Percentiles rank a stretch among this genome's conserved stretches.
phyloP scores from a whole-genome alignment of 768 basidiomycete species.

The Gloeopeniophorella convolvens region DNA sequence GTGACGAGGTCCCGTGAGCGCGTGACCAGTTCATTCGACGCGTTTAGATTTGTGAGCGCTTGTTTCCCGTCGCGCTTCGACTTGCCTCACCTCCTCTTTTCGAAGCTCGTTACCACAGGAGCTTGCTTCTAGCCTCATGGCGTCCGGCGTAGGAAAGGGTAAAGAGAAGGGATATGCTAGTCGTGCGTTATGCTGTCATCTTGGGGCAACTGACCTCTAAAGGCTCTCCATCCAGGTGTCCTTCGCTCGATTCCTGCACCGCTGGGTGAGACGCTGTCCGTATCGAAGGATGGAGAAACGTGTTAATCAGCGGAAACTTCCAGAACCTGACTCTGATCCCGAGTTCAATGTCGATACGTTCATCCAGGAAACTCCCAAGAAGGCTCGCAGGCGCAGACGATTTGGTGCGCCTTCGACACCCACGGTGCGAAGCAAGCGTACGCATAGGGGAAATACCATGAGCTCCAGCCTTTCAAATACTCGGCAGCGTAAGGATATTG shows the following conservation, averaged over 20 bases:
- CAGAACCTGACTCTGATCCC: conserved; percentile 43
- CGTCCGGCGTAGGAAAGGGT: background rate
- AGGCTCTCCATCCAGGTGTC: background rate
- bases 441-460: background rate
- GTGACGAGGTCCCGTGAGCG: too few relatives aligned
- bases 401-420: background rate
- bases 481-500: conserved; percentile 24
- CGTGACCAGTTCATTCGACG: too few relatives aligned
- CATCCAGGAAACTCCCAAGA: conserved; percentile 26
- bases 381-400: conserved; percentile 24
- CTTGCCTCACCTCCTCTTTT: too few relatives aligned
- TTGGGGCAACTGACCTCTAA: background rate
- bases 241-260: conserved; percentile 31
- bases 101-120: too few relatives aligned
- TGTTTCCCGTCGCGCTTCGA: too few relatives aligned
- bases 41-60: too few relatives aligned
- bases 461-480: background rate
- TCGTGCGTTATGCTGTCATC: background rate
- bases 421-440: conserved; percentile 1
- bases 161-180: conserved; percentile 10
- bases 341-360: conserved; percentile 42
- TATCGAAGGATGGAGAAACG: background rate
- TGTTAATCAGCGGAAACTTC: background rate
- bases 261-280: conserved; percentile 24
- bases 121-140: background rate